A percentile compares a stretch with the other conserved stretches of the same genome.
Conservation (phyloP, 176 grass and related monocot genomes). For the Phyllostachys edulis region DNA sequence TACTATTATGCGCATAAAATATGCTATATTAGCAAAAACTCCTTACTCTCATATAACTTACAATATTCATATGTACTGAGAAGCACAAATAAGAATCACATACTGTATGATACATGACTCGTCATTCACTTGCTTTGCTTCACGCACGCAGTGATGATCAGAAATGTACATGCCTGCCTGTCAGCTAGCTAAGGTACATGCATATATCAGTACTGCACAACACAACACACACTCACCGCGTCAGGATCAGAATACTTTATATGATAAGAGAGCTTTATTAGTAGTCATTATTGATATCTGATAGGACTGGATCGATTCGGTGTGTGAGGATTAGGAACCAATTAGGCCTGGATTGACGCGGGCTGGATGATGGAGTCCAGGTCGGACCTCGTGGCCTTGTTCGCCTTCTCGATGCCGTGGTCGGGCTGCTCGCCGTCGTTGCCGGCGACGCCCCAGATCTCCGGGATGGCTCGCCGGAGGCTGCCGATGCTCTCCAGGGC, state of each 20-base stretch:
- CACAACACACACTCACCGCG: constrained; percentile 3
- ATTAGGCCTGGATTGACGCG: constrained; percentile 60
- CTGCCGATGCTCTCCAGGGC: constrained; percentile 57
- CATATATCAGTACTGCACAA: not conserved
- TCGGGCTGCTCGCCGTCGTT: not conserved
- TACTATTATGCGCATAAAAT: no score
- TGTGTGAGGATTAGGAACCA: not conserved
- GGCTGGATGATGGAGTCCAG: constrained; percentile 59
- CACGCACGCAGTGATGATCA: constrained; percentile 20
- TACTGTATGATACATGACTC: constrained; percentile 5
- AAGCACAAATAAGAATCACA: no score
- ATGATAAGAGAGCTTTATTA: constrained; percentile 25
- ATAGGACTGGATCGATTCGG: not conserved
- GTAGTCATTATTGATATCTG: not conserved
- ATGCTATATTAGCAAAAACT: no score
- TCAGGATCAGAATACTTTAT: constrained; percentile 38
- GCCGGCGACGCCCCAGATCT: constrained; percentile 55
- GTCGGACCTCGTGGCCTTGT: constrained; percentile 48
- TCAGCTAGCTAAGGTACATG: constrained; percentile 31
- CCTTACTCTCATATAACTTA: no score
- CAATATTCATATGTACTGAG: no score
- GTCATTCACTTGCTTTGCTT: constrained; percentile 23
- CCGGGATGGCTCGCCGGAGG: constrained; percentile 60
- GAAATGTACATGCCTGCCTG: not conserved
- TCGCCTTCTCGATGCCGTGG: constrained; percentile 21